Evolutionary conservation across 108 stramenopile genomes (phyloP).

Genomic region (Nitzschia putrida): DNA sequence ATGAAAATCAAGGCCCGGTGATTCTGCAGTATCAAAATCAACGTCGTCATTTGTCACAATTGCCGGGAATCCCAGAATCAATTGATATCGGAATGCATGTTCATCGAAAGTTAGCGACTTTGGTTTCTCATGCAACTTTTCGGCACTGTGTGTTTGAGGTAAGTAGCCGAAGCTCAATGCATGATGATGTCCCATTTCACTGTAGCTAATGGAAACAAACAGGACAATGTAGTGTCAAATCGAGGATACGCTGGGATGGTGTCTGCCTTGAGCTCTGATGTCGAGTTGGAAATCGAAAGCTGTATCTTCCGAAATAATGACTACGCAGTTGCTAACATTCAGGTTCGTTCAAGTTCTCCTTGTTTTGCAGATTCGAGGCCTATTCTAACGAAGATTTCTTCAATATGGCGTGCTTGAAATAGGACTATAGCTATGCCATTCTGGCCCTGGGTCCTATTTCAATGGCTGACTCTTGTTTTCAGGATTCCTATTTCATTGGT

Average conservation of each 20-base stretch:
- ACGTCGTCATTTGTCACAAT: background rate
- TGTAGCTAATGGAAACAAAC: background rate
- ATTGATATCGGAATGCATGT: no score
- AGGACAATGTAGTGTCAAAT: background rate
- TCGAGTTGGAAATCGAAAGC: background rate
- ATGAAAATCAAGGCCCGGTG: background rate
- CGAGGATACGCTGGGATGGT: conserved; percentile 6
- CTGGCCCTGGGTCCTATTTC: background rate
- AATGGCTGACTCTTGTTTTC: background rate
- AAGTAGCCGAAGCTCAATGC: background rate
- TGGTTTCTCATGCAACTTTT: background rate
- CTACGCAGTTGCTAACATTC: background rate
- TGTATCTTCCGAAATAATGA: conserved; percentile 1
- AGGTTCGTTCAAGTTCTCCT: conserved; percentile 10
- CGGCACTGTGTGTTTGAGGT: conserved; percentile 10
- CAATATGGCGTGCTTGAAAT: no score
- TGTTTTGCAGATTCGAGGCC: no score
- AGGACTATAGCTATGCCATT: conserved; percentile 3
- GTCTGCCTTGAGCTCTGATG: background rate
- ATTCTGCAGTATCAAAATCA: background rate
- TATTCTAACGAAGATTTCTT: no score
- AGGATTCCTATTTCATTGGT: background rate
- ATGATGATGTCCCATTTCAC: background rate
- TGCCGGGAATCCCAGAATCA: no score
- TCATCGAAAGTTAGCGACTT: background rate